Conservation (phyloP, 2,329 filamentous ascomycete species). For the Neobulgaria alba region DNA sequence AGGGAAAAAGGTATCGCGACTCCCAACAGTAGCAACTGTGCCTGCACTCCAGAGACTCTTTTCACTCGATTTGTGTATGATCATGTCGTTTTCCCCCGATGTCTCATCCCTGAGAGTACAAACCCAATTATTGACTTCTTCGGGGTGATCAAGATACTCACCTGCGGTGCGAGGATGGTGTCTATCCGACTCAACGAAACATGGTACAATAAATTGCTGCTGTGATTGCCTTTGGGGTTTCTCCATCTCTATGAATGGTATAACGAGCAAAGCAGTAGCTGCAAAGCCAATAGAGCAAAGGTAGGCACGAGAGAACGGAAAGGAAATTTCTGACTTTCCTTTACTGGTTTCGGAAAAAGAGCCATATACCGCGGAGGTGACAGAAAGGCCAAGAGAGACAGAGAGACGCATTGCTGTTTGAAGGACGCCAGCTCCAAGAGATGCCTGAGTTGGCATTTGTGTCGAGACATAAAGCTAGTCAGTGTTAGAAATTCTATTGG, state of each 20-base stretch:
- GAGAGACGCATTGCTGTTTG: slow-evolving; percentile 47
- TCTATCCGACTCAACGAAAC: not conserved
- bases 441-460: slow-evolving; percentile 51
- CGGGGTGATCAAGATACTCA: slow-evolving; percentile 6
- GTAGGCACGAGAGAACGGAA: slow-evolving; percentile 44
- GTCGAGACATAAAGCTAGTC: slow-evolving; percentile 60
- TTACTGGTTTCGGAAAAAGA: slow-evolving; percentile 4
- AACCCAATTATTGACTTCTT: too few relatives aligned
- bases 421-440: slow-evolving; percentile 58
- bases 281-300: slow-evolving; percentile 40
- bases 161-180: slow-evolving; percentile 3
- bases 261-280: slow-evolving; percentile 35
- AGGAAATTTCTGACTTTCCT: slow-evolving; percentile 35
- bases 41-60: slow-evolving; percentile 9
- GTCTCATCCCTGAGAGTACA: too few relatives aligned
- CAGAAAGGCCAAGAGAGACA: slow-evolving; percentile 48
- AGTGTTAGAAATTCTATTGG: slow-evolving; percentile 4
- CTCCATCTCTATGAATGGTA: slow-evolving; percentile 38
- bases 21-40: slow-evolving; percentile 5
- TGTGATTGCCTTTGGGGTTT: not conserved
- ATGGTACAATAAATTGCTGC: not conserved
- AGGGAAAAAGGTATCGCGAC: slow-evolving; percentile 12
- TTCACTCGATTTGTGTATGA: not conserved
- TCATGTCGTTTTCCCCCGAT: not conserved
- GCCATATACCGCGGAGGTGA: slow-evolving; percentile 50